These are phyloP conservation scores for Candida pseudoviswanathii DNA, from an alignment of 1,139 yeast species.

Conservation along the genomic window DNA sequence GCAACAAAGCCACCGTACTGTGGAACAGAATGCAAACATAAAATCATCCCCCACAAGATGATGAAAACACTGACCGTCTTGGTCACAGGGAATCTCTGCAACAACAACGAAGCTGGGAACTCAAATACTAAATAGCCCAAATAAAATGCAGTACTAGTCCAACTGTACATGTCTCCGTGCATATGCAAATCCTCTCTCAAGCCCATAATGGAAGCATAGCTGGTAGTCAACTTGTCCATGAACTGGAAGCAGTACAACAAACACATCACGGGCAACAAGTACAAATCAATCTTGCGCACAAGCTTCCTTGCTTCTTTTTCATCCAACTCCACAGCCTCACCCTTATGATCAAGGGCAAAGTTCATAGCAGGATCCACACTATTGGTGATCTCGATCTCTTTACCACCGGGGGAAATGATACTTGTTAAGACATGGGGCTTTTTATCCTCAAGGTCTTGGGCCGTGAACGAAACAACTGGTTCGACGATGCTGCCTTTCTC, in stretches of 20 bases:
- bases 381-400: constrained; percentile 29
- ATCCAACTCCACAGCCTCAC: constrained; percentile 20
- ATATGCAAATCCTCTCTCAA: constrained; percentile 48
- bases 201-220: constrained; percentile 65
- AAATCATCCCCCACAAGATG: constrained; percentile 32
- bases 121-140: constrained; percentile 53
- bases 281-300: constrained; percentile 53
- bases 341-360: constrained; percentile 22
- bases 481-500: not conserved
- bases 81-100: constrained; percentile 40
- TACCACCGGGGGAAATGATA: constrained; percentile 30
- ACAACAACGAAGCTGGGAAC: constrained; percentile 42
- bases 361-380: constrained; percentile 40
- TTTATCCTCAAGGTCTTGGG: constrained; percentile 10
- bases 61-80: constrained; percentile 27
- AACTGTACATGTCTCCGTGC: constrained; percentile 54
- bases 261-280: constrained; percentile 57
- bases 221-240: constrained; percentile 64
- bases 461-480: constrained; percentile 12
- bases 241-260: constrained; percentile 58
- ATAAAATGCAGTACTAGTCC: constrained; percentile 61
- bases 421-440: constrained; percentile 25
- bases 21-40: constrained; percentile 31
- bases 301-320: constrained; percentile 20
- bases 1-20: constrained; percentile 33